Evolutionary conservation across 306 rosid genomes (phyloP), one percentile per base, ranked within the genome.

Genomic region (Ochetophila trinervis): DNA sequence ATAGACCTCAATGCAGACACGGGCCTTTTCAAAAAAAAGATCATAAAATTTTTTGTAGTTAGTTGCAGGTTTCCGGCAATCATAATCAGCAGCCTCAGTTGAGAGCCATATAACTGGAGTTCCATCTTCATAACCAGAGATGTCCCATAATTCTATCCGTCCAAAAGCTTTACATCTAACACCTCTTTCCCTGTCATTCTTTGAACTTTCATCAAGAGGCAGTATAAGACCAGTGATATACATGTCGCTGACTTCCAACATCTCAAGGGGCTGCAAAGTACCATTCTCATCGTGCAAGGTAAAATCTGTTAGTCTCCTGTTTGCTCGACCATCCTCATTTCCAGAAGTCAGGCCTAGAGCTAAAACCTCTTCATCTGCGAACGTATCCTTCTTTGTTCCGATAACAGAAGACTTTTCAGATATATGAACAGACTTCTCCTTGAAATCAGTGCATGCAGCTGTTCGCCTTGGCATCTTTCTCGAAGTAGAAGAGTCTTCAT

Each of bases 71-170:
- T 88, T 90, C 56, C 68, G 67, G 72, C 99, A 93, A 42, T 72
- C 79, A 69, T 90, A 93, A 77, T 88, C 97, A 63, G 90, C 96
- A 54, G 85, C 13, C 3, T 88, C 96, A 54, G 99, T 93, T 23
- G 97, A 86, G 48, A 93, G 70, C 99, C 99, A 93, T 53, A 93
- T 57, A 37, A 88, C 90, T 1, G 97, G 97, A 68, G 72, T 60
- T 64, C 96, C 91, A 56, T 93, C 96, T 66, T 90, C 99, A 42
- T 90, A 93, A 48, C 99, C 99, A 37, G 97, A 93, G 71, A 93
- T 88, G 21, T 82, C 77, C 99, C 99, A 93, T 0, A 89, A 44
- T 76, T 93, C 99, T 63, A 93, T 80, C 35, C 99, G 82, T 15
- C 99, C 99, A 65, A 90, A 93, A 63, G 90, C 94, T 57, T 86